Evolutionary conservation across 345 rosid genomes (phyloP), one percentile per base, ranked within the genome.

Genomic region (Ceriops tagal): DNA sequence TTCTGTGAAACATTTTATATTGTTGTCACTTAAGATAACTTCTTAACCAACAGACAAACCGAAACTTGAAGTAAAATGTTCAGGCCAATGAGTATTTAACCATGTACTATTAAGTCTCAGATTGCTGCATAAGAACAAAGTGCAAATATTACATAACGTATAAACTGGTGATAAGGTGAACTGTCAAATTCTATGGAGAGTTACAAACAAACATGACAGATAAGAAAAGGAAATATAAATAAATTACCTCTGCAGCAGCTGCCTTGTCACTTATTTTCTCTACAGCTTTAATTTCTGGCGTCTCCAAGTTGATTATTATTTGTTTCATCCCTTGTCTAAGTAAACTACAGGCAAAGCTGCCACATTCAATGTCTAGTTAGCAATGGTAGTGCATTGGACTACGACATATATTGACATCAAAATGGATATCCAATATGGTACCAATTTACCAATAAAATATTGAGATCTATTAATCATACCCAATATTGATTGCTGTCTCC

Each of bases 401-500:
- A 62, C 18, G 34, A n/a, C 57, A 70, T 61, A 20, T 22, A 13
- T 18, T 22, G 20, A 28, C 18, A 32, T 5, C 34, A 49, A 66
- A 58, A 43, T 43, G 47, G 47, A 43, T 11, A 13, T 13, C 18
- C 49, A 43, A 43, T 43, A 11, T 43, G 15, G 13, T 15, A 13
- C 18, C 19, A 3, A 43, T 13, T 13, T 43, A 43, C 5, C 49
- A 43, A 13, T 34, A 56, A 56, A 27, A 56, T 56, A 24, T 13
- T 34, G 37, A 37, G 43, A 20, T 56, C 28, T 3, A 71, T 27
- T 66, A 15, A 61, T 11, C 74, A 71, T 74, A 91, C 98, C 98
- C 98, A 6, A 93, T 91, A 70, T 93, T 93, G 63, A 93, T 91
- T 6, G 98, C 98, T 0, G 98, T 93, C 84, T 93, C 98, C 97